Evolutionary conservation across 176 grass and related monocot species (phyloP), one percentile per base, ranked within the genome.

Genomic region (Saccharum officinarum): DNA sequence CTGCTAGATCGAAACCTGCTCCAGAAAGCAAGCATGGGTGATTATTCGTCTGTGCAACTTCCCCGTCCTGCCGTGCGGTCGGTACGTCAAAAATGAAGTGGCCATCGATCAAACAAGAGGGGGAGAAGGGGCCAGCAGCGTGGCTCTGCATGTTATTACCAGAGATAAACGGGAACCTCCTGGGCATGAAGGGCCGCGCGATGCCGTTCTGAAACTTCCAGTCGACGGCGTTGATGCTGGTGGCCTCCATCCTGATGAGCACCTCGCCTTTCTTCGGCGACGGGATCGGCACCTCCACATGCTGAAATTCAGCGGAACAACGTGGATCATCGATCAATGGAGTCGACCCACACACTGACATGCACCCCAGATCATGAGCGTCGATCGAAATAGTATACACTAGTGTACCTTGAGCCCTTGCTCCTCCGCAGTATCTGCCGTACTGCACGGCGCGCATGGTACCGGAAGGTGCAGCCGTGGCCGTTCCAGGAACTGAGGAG

Each of bases 141-240:
- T 6, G 1, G 49, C 0, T 60, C 22, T 61, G 8, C 57, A 10
- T 60, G 22, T n/a, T n/a, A n/a, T 60, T 44, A 72, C 69, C 71
- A 28, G 71, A 74, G 44, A 75, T 20, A 22, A 89, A 87, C 14
- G 92, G 92, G 68, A 94, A 94, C 68, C n/a, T 91, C 31, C 46
- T 25, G 82, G 92, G 92, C 70, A 94, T 63, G 92, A 91, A 84
- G 0, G 86, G 92, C 22, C 92, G 73, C 57, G 81, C 68, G 69
- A 81, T 33, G 65, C 92, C 92, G 55, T 89, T 87, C 87, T 94
- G 89, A 52, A 94, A 84, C 83, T 69, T 94, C 86, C 83, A 87
- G 85, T 94, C 92, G 69, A 85, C 65, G 0, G 67, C 89, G 73
- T 94, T 94, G 77, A 94, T 84, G 83, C 86, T 87, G 25, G 92